Evolutionary conservation across 1,284 basidiomycete species (phyloP).

Genomic region (Leccinum insolens): DNA sequence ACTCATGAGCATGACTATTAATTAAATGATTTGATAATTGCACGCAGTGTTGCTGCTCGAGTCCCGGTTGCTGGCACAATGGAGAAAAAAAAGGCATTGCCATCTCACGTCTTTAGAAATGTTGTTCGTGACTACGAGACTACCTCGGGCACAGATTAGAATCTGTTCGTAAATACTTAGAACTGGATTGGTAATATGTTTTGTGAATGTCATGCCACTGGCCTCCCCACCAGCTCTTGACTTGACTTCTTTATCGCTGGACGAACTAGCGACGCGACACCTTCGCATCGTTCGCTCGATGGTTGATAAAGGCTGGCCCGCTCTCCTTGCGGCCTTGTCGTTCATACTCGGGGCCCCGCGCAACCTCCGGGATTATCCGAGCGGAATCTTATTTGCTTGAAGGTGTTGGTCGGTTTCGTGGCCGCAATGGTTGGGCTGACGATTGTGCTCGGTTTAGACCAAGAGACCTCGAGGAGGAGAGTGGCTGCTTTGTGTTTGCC

Average conservation of each 20-base stretch:
- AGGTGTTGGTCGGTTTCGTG: constrained; percentile 62
- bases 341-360: constrained; percentile 56
- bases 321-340: constrained; percentile 85
- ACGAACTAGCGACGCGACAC: constrained; percentile 57
- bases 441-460: constrained; percentile 44
- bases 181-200: too few relatives aligned
- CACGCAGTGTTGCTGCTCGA: not conserved
- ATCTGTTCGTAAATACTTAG: too few relatives aligned
- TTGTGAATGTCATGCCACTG: too few relatives aligned
- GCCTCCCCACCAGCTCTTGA: constrained; percentile 62
- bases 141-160: not conserved
- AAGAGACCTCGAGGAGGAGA: constrained; percentile 58
- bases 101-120: not conserved
- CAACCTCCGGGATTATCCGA: constrained; percentile 80
- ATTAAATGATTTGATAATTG: too few relatives aligned
- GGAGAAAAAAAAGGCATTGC: not conserved
- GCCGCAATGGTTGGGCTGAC: not conserved
- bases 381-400: constrained; percentile 89
- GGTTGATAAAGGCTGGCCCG: constrained; percentile 88
- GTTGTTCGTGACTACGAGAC: not conserved
- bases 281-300: constrained; percentile 72
- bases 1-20: not conserved
- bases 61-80: not conserved
- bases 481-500: constrained; percentile 74
- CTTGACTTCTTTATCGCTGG: constrained; percentile 56